Evolutionary conservation across 2,329 filamentous ascomycete species (phyloP).

Genomic region (Trichoderma sp.): DNA sequence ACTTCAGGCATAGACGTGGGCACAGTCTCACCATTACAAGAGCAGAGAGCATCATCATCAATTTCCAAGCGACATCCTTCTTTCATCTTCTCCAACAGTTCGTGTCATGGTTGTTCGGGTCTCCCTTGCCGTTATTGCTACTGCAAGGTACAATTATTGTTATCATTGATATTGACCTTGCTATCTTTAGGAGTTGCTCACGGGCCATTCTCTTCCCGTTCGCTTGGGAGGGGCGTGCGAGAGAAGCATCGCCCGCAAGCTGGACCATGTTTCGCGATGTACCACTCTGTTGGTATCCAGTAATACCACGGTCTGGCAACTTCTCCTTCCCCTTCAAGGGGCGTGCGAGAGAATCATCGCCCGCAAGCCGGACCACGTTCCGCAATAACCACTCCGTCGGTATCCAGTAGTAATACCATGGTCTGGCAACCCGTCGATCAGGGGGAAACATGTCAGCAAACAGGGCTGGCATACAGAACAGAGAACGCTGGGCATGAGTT

Average conservation of each 20-base stretch:
- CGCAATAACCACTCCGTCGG: not conserved
- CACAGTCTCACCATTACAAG: not conserved
- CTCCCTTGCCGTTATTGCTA: not conserved
- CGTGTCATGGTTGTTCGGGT: not conserved
- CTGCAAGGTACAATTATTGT: not conserved
- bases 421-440: not conserved
- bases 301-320: not conserved
- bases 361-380: not conserved
- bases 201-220: not conserved
- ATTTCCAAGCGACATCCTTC: not conserved
- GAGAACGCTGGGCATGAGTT: not conserved
- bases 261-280: not conserved
- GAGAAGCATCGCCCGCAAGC: not conserved
- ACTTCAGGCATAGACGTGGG: constrained; percentile 41
- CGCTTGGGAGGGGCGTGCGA: not conserved
- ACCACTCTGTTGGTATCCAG: not conserved
- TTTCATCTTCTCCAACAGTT: not conserved
- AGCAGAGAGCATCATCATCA: not conserved
- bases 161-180: not conserved
- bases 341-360: not conserved
- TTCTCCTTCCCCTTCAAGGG: not conserved
- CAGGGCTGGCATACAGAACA: not conserved
- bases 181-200: not conserved
- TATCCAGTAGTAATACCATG: not conserved
- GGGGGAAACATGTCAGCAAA: not conserved